Base-by-base conservation (phyloP, 2,329 filamentous ascomycete species). In the Aspergillus ruber region DNA sequence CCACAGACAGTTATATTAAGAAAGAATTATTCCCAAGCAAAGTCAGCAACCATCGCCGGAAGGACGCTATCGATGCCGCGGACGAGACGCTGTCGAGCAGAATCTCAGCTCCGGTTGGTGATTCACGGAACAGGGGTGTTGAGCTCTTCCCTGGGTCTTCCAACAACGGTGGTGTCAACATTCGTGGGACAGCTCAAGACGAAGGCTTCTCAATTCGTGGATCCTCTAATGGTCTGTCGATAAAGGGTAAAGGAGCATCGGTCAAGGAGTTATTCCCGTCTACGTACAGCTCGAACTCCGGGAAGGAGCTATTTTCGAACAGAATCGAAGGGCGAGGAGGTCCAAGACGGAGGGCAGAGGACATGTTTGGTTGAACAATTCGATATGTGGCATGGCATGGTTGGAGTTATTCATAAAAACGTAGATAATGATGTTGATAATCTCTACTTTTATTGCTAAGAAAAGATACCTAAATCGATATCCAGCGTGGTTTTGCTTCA, bases 251-350 rank as follows among this genome's bases (percentile, higher is more conserved):
- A 56, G 83, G 84, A 2, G 72, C 74, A 2, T 81, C 80, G 6
- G 78, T 75, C 2, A 83, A 80, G 54, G 86, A 90, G 64, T 65
- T 90, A 17, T 89, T 89, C 57, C 85, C 85, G 0, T 75, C 75
- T 13, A 85, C 81, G 54, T 78, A 67, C 44, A 58, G 63, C 17
- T 64, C 54, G 54, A 87, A 88, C 60, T 68, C 77, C 2, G 81
- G 80, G 43, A 88, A 86, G 66, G 86, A 90, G 61, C 66, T 88
- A 13, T 86, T 89, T 58, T 75, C 77, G 1, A 78, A 82, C 50
- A 81, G 72, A 52, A 60, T 82, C 21, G 77, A 81, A 45, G 80
- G 79, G 2, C 74, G 82, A 52, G 75, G 78, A 12, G 74, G 75
- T 49, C 76, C 74, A 52, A 78, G 86, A 54, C 80, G 84, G 57